Evolutionary conservation across 1,139 yeast genomes (phyloP), one percentile per base, ranked within the genome.

Genomic region (Insectozyma bohioensis): DNA sequence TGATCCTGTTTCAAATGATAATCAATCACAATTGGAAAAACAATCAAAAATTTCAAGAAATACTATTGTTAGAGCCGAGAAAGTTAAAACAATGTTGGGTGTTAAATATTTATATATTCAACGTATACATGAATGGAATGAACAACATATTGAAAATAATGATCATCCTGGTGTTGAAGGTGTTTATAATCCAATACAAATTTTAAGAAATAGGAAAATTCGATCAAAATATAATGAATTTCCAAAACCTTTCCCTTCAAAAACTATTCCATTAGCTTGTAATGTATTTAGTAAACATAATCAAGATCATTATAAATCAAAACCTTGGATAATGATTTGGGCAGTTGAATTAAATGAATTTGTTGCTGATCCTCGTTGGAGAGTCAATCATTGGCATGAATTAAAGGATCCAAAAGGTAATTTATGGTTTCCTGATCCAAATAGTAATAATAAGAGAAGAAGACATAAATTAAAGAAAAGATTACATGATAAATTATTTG

Each of bases 131-230:
- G 57, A 48, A 9, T 46, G 46, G 52, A 34, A 43, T 4, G 48
- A 42, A 17, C 20, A 36, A 4, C 37, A 49, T 24, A 38, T 33
- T 1, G 47, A 44, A 6, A 37, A 34, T 4, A 33, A 30, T 8
- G 42, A 40, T 16, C 70, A 67, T 37, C 67, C 67, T 0, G 68
- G 75, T 1, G 73, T 82, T 2, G 87, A 80, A 40, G 85, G 83
- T 1, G 73, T 75, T 3, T 87, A 82, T 58, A 87, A 87, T 51
- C 96, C 96, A 1, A 61, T 87, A 28, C 95, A 85, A 52, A 72
- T 80, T 12, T 75, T 87, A 22, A 62, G 97, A 40, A 84, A 87
- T 54, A 64, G 96, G 35, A 66, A 68, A 38, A 52, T 80, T 8
- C 54, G 71, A 43, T 68, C 70, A 42, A 73, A 70, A 44, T 61